Base-by-base conservation (phyloP, 129 eudicot genomes). In the Pulicaria dysenterica region DNA sequence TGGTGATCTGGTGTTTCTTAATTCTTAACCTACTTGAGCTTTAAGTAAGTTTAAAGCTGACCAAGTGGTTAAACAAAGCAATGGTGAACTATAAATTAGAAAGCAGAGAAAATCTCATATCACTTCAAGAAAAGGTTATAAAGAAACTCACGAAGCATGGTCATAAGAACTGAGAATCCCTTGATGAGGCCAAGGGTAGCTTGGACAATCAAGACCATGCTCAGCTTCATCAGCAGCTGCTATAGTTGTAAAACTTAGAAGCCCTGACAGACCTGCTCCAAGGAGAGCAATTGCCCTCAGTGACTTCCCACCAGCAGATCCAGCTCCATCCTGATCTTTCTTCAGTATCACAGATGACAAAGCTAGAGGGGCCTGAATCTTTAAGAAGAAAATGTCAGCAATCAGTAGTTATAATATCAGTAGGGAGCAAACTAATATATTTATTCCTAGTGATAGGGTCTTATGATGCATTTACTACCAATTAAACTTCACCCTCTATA, bases 131-230 rank as follows among this genome's bases (percentile, higher is more conserved):
- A 65, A 60, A 42, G 55, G 60, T 17, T 46, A 3, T 31, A 53
- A 64, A 64, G 11, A 8, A 14, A 92, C 96, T 87, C 79, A 92
- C 98, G 96, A 89, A 53, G 91, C 91, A 78, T 92, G 98, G 72
- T 92, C 98, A 61, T 89, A 92, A 60, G 98, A 92, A 46, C 94
- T 92, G 58, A 92, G 94, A 68, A 92, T 92, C 82, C 98, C 98
- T 67, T 82, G 65, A 83, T 92, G 98, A 74, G 98, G 98, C 98
- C 98, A 92, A 46, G 98, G 98, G 74, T 92, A 89, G 83, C 64
- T 85, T 40, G 98, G 93, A 60, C 72, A 64, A 57, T 84, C 96
- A 44, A 92, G 77, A 19, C 98, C 98, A 73, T 92, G 98, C 69
- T 92, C 98, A 40, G 98, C 96, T 79, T 92, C 98, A 82, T 92